Base-by-base conservation (phyloP, 164 flowering plant species). In the Tetracentron sinense region DNA sequence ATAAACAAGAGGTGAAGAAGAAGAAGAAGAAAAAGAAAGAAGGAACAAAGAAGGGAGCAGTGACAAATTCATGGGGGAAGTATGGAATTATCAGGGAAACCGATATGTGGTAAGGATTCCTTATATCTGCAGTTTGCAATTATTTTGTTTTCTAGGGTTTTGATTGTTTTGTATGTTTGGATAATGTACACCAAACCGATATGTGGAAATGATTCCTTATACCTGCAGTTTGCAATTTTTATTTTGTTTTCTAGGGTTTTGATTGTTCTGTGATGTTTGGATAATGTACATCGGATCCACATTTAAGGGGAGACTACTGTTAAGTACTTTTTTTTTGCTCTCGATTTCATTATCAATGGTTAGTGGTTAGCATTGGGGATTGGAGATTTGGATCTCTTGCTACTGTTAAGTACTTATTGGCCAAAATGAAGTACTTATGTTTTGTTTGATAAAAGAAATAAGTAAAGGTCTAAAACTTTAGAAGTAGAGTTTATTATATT, bases 31-130 rank as follows among this genome's bases (percentile, higher is more conserved):
- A 77, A 80, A 71, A 79, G 75, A 79, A 79, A 69, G 62, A 87
- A 49, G 76, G 66, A 58, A 84, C 73, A 58, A 85, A 77, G 72
- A 83, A 53, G 57, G 95, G 91, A 33, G 96, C 96, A 0, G 98
- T 90, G 23, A 93, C 98, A 30, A 72, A 84, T 70, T 82, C 80
- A 0, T 90, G 98, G 97, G 98, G 97, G 7, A 90, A 93, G 70
- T 87, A 87, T 74, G 98, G 98, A 29, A 72, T 86, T 44, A 84
- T 90, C 54, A 70, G 83, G 67, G 97, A 93, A 72, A 83, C 85
- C 56, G 98, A 93, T 77, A 93, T 93, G 98, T 93, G 98, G 98
- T 90, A 74, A 74, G 70, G 42, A 5, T 38, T 30, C 33, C 17
- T 8, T 35, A 16, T 48, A n/a, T 47, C 8, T 21, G 31, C 20